Evolutionary conservation across 495 filamentous ascomycete species (phyloP).

Genomic region (Penicillium taxi): DNA sequence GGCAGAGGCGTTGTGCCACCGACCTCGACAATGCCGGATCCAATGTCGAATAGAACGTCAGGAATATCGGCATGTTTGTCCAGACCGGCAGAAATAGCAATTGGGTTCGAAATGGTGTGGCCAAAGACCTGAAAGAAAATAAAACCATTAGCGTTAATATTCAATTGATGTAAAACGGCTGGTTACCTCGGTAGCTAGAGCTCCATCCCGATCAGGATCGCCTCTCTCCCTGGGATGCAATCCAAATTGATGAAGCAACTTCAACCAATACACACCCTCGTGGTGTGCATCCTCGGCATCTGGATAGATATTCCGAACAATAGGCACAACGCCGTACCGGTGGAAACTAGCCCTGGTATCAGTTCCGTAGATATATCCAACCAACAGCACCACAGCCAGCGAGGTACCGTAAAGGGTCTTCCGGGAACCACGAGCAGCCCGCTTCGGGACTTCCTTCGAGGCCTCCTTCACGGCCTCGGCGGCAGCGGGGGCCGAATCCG

Average conservation of each 20-base stretch:
- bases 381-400: conserved; percentile 40
- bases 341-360: conserved; percentile 87
- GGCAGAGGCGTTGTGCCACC: conserved; percentile 81
- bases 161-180: not conserved
- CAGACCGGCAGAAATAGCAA: conserved; percentile 86
- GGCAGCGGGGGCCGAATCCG: conserved; percentile 18
- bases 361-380: conserved; percentile 70
- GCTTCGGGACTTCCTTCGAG: conserved; percentile 28
- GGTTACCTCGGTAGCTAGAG: conserved; percentile 44
- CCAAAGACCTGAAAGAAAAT: conserved; percentile 58
- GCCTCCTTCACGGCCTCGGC: conserved; percentile 15
- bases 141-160: conserved; percentile 4
- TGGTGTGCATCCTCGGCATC: conserved; percentile 93
- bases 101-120: conserved; percentile 67
- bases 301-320: conserved; percentile 60
- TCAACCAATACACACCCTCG: conserved; percentile 57
- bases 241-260: conserved; percentile 45
- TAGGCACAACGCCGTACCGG: conserved; percentile 66
- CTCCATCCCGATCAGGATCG: conserved; percentile 41
- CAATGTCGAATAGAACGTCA: conserved; percentile 70
- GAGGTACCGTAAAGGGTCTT: conserved; percentile 50
- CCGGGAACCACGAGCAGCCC: conserved; percentile 25
- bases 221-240: conserved; percentile 69
- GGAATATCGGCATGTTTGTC: conserved; percentile 91
- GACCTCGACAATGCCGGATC: conserved; percentile 78